phyloP scores from a whole-genome alignment of 1,139 yeast species.

The Diutina scorzettiae region DNA sequence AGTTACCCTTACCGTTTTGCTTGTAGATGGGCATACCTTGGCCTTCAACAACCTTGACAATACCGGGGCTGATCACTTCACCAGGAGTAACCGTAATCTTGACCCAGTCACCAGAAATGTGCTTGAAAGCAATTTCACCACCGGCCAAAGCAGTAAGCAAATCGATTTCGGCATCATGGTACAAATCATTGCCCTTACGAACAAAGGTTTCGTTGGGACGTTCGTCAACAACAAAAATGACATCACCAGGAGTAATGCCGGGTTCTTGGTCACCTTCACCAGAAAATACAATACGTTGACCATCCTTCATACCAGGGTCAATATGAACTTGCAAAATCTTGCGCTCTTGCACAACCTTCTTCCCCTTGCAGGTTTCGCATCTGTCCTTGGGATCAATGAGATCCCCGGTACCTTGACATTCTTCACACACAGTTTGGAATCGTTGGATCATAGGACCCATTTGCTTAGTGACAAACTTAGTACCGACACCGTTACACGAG shows the following conservation, averaged over 20 bases:
- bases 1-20: conserved; percentile 65
- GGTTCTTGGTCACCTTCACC: conserved; percentile 99
- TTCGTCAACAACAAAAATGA: conserved; percentile 81
- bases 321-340: conserved; percentile 89
- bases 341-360: conserved; percentile 78
- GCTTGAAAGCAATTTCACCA: conserved; percentile 80
- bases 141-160: conserved; percentile 93
- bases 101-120: conserved; percentile 78
- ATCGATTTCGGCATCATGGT: conserved; percentile 79
- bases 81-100: conserved; percentile 81
- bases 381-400: conserved; percentile 79
- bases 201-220: conserved; percentile 70
- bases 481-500: conserved; percentile 82
- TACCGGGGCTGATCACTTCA: conserved; percentile 83
- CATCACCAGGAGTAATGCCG: conserved; percentile 92
- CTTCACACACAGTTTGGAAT: conserved; percentile 91
- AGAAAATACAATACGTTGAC: conserved; percentile 79
- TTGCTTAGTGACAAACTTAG: conserved; percentile 87
- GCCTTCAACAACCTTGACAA: conserved; percentile 69
- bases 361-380: conserved; percentile 82
- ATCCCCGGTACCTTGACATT: conserved; percentile 88
- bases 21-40: conserved; percentile 93
- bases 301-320: conserved; percentile 96
- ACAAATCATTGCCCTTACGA: conserved; percentile 85
- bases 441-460: conserved; percentile 99